A percentile compares a stretch with the other conserved stretches of the same genome.
Evolutionary conservation across 208 protist species (phyloP).

Genomic region (Trypanosoma platydactyli): DNA sequence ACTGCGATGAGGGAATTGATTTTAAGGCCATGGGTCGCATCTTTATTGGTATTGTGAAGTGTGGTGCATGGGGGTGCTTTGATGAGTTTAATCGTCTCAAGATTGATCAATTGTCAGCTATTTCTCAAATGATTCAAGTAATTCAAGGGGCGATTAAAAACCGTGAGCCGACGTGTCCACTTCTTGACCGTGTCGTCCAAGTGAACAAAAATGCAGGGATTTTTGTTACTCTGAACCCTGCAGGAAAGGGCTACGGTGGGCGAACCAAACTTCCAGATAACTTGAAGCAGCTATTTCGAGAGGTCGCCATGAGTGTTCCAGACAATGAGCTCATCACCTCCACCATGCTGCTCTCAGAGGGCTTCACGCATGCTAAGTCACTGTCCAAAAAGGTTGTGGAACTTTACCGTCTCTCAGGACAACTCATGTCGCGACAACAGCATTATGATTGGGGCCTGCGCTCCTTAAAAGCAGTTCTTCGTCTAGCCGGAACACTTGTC

Average conservation of each 20-base stretch:
- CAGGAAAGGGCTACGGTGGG: constrained; percentile 96
- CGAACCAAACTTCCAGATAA: constrained; percentile 98
- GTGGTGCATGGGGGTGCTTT: constrained; percentile 94
- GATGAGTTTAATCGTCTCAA: constrained; percentile 96
- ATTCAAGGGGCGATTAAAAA: constrained; percentile 92
- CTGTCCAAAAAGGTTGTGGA: constrained; percentile 91
- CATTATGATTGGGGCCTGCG: constrained; percentile 98
- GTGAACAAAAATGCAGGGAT: constrained; percentile 89
- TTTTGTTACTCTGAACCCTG: constrained; percentile 98
- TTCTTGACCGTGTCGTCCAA: constrained; percentile 73
- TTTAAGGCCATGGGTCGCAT: constrained; percentile 95
- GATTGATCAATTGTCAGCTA: constrained; percentile 93
- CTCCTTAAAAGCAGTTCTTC: constrained; percentile 96
- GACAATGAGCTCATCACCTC: constrained; percentile 96
- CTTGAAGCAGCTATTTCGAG: constrained; percentile 97
- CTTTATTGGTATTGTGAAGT: constrained; percentile 94
- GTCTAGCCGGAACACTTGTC: constrained; percentile 88
- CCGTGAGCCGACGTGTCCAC: constrained; percentile 64
- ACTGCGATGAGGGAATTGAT: constrained; percentile 95
- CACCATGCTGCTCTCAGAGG: constrained; percentile 90
- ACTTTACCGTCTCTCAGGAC: constrained; percentile 93
- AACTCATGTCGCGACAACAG: constrained; percentile 96
- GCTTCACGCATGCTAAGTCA: constrained; percentile 83
- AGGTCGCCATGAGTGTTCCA: constrained; percentile 98
- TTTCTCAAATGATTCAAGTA: constrained; percentile 94